These are phyloP conservation scores for Circinella minor DNA, from an alignment of 371 early-diverging fungal genomes.

Conservation along the genomic window DNA sequence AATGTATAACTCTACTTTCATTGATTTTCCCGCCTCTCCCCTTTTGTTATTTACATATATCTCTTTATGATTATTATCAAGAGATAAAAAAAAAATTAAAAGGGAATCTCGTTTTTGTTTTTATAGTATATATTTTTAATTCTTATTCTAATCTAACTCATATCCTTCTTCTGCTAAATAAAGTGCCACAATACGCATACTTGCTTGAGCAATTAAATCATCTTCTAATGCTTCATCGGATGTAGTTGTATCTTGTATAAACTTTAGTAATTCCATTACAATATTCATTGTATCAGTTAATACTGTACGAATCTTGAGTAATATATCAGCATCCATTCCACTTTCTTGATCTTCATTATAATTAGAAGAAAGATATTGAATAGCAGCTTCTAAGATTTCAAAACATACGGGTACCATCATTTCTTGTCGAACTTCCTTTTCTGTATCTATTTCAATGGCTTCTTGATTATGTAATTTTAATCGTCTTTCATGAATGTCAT, in stretches of 20 bases:
- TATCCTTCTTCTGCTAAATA: slow-evolving; percentile 55
- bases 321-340: slow-evolving; percentile 47
- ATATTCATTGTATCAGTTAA: slow-evolving; percentile 49
- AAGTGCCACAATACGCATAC: slow-evolving; percentile 44
- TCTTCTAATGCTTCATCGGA: slow-evolving; percentile 32
- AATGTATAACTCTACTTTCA: too few relatives aligned
- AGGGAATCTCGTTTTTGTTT: too few relatives aligned
- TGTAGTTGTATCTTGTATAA: slow-evolving; percentile 37
- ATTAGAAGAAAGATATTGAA: slow-evolving; percentile 39
- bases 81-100: too few relatives aligned
- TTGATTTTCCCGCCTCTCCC: too few relatives aligned
- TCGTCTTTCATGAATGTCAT: slow-evolving; percentile 45
- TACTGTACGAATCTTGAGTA: slow-evolving; percentile 44
- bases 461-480: slow-evolving; percentile 27
- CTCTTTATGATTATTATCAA: too few relatives aligned
- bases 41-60: too few relatives aligned
- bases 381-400: slow-evolving; percentile 51
- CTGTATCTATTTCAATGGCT: slow-evolving; percentile 17
- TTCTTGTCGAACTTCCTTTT: slow-evolving; percentile 34
- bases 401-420: slow-evolving; percentile 49
- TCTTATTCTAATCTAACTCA: slow-evolving; percentile 23
- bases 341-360: slow-evolving; percentile 30
- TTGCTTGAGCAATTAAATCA: slow-evolving; percentile 46
- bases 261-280: slow-evolving; percentile 42
- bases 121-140: too few relatives aligned